phyloP scores from a whole-genome alignment of 345 rosid species.

The Camelina neglecta region DNA sequence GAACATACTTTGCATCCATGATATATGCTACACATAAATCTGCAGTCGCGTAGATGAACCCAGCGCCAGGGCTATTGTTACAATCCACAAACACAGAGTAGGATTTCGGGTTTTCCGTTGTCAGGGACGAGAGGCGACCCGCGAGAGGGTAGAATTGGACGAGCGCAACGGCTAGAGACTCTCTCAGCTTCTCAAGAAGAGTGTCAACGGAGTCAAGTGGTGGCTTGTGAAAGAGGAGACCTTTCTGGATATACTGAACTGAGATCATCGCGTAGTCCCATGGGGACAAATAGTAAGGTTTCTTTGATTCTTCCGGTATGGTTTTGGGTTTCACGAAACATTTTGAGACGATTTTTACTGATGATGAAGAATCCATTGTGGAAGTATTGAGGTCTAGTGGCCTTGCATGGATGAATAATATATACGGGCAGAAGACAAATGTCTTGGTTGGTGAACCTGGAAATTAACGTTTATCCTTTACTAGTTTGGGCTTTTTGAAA shows the following conservation, averaged over 20 bases:
- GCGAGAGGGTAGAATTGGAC: slow-evolving; percentile 79
- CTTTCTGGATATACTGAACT: slow-evolving; percentile 73
- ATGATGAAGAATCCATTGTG: slow-evolving; percentile 31
- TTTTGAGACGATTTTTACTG: slow-evolving; percentile 35
- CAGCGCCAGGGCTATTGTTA: slow-evolving; percentile 68
- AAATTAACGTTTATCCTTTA: neutral
- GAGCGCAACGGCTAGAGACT: slow-evolving; percentile 70
- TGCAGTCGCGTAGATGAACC: slow-evolving; percentile 56
- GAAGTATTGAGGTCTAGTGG: slow-evolving; percentile 1
- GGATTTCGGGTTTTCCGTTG: slow-evolving; percentile 43
- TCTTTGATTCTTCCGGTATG: slow-evolving; percentile 46
- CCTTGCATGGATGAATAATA: neutral
- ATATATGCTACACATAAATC: slow-evolving; percentile 53
- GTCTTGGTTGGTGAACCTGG: neutral
- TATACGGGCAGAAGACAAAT: neutral
- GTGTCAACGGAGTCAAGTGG: slow-evolving; percentile 49
- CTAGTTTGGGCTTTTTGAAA: neutral
- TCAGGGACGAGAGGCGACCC: slow-evolving; percentile 60
- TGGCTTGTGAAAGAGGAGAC: slow-evolving; percentile 65
- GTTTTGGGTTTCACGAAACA: slow-evolving; percentile 48
- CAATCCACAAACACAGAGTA: slow-evolving; percentile 62
- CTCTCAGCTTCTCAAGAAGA: slow-evolving; percentile 51
- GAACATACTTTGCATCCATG: slow-evolving; percentile 35
- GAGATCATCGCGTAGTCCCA: slow-evolving; percentile 82
- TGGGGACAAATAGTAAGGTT: slow-evolving; percentile 59